Base-by-base conservation (phyloP, 768 basidiomycete species). In the Multifurca ochricompacta region DNA sequence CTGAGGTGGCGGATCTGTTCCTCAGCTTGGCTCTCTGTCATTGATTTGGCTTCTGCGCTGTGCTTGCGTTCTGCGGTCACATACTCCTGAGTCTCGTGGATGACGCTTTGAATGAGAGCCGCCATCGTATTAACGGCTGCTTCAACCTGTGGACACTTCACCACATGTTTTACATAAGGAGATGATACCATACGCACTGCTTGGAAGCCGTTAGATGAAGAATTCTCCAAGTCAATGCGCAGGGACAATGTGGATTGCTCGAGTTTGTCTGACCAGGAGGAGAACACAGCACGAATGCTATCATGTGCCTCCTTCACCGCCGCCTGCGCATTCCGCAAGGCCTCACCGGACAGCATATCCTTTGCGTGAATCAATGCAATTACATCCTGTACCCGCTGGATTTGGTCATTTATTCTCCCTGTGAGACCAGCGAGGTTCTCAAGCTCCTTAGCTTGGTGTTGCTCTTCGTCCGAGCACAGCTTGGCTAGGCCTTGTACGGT, bases 1-100 rank as follows among this genome's bases (percentile, higher is more conserved):
- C 77, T 77, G 19, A 93, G 73, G 21, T 80, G 79, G 5, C 68
- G 64, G 39, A 87, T 77, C 71, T 89, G 82, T 11, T 69, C 66
- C 27, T 73, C 71, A 9, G 72, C 73, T 30, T 76, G 71, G 48
- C 69, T 71, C 25, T 77, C 74, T 0, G 75, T 71, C 28, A 82
- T 63, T 13, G 69, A 60, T 51, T 78, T 79, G 4, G 79, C 70
- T 54, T 81, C 76, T 25, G 68, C 65, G 14, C 81, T 64, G 30
- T 77, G 70, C 48, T 77, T 71, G 40, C 74, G 73, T 63, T 89
- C 82, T 1, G 71, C 67, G 14, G 76, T 69, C 43, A 86, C 70
- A 56, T 85, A 82, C 4, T 74, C 70, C 10, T 78, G 71, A 0
- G 80, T 77, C 50, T 85, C 83, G 25, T 70, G 71, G 14, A 84